Conservation (phyloP, 179 eudicot species). For the Patellifolia procumbens region DNA sequence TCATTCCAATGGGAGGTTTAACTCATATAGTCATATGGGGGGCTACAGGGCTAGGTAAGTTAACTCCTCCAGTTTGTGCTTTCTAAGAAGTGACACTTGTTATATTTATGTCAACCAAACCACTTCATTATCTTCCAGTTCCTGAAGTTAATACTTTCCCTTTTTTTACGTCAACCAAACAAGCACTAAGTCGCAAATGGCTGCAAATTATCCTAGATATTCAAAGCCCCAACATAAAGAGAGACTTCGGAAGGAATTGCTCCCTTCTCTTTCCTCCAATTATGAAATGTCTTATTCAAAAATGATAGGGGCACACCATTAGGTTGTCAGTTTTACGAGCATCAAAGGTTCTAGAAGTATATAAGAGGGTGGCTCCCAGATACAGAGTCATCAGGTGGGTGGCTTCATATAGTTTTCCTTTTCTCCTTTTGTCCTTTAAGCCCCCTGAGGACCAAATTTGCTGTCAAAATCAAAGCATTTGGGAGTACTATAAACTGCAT, state of each 20-base stretch:
- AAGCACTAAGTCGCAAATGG: no score
- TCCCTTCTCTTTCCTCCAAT: neutral
- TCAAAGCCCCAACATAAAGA: neutral
- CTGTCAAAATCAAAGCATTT: neutral
- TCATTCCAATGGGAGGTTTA: no score
- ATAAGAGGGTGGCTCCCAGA: neutral
- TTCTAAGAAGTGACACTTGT: no score
- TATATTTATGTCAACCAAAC: no score
- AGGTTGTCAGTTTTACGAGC: neutral
- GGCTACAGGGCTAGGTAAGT: no score
- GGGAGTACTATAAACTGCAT: neutral
- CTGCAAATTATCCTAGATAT: no score
- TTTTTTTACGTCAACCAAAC: no score
- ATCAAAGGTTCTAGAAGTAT: neutral
- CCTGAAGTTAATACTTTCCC: no score
- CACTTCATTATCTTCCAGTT: no score
- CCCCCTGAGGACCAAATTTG: neutral
- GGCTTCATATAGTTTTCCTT: neutral
- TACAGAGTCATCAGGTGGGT: neutral
- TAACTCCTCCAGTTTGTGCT: no score
- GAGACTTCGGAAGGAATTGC: neutral
- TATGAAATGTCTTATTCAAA: neutral
- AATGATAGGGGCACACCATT: slow-evolving; percentile 1
- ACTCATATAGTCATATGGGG: no score
- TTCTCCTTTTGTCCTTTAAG: neutral